Percentiles rank a stretch among this genome's conserved stretches.
phyloP scores from a whole-genome alignment of 495 filamentous ascomycete species.

The Aspergillus hancockii region DNA sequence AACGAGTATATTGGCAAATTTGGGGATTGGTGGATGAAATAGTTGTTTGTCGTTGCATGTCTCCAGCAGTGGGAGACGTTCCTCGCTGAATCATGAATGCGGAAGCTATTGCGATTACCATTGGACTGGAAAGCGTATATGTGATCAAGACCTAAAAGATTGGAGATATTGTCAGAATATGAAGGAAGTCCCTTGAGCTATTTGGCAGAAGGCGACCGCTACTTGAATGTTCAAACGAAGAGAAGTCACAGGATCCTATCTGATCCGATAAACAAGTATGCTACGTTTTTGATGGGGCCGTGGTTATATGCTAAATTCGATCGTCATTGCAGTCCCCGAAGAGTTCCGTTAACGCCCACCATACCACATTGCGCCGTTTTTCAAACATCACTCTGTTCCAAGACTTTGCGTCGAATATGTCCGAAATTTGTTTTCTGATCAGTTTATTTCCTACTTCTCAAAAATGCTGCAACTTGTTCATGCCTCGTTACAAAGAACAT shows the following conservation, averaged over 20 bases:
- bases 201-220: no score
- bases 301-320: not conserved
- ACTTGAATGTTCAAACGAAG: no score
- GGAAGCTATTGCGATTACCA: no score
- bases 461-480: slow-evolving; percentile 79
- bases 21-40: slow-evolving; percentile 24
- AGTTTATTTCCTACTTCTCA: slow-evolving; percentile 59
- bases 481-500: slow-evolving; percentile 86
- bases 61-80: not conserved
- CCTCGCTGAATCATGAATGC: not conserved
- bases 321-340: not conserved
- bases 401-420: not conserved
- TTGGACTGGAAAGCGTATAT: no score
- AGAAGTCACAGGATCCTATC: not conserved
- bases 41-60: not conserved
- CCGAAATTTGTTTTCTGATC: not conserved
- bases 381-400: not conserved
- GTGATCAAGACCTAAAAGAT: no score
- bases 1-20: slow-evolving; percentile 39
- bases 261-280: not conserved
- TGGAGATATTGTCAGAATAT: not conserved
- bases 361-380: not conserved
- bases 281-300: not conserved
- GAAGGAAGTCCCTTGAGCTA: not conserved
- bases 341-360: slow-evolving; percentile 7